phyloP scores from a whole-genome alignment of 208 protist species.

The Angomonas deanei region DNA sequence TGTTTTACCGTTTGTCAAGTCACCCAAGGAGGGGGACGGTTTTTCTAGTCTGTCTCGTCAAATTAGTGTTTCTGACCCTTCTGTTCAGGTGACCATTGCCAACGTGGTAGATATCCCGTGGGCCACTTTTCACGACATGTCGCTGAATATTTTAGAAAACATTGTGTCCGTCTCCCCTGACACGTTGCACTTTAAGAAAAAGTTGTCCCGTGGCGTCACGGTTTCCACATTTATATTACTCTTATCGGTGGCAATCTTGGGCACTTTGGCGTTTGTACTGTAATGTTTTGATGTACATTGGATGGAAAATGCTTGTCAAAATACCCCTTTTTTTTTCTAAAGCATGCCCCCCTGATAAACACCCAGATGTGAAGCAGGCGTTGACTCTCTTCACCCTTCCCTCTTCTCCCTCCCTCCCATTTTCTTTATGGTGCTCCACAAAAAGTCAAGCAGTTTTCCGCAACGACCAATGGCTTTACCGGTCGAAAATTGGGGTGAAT shows the following conservation, averaged over 20 bases:
- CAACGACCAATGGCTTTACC: constrained; percentile 25
- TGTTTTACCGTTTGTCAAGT: too few relatives aligned
- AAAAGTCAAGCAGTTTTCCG: background rate
- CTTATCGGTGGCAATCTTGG: background rate
- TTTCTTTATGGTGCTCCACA: background rate
- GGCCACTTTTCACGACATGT: constrained; percentile 28
- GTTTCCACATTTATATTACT: background rate
- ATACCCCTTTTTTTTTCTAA: too few relatives aligned
- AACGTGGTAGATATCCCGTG: constrained; percentile 28
- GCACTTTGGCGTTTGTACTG: background rate
- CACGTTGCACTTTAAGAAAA: constrained; percentile 19
- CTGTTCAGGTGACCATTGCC: constrained; percentile 28
- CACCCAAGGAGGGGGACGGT: too few relatives aligned
- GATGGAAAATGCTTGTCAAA: too few relatives aligned
- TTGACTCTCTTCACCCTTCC: too few relatives aligned
- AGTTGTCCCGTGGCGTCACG: background rate
- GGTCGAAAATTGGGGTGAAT: constrained; percentile 79
- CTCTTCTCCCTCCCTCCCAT: too few relatives aligned
- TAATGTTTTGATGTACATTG: background rate
- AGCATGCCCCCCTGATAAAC: too few relatives aligned
- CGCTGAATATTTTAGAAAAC: constrained; percentile 30
- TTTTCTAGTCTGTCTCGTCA: too few relatives aligned
- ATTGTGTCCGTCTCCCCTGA: constrained; percentile 34
- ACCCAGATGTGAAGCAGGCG: too few relatives aligned
- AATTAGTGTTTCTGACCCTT: constrained; percentile 41